These are phyloP conservation scores for Chaetomium sp. DNA, from an alignment of 2,329 filamentous ascomycete species.

Conservation along the genomic window DNA sequence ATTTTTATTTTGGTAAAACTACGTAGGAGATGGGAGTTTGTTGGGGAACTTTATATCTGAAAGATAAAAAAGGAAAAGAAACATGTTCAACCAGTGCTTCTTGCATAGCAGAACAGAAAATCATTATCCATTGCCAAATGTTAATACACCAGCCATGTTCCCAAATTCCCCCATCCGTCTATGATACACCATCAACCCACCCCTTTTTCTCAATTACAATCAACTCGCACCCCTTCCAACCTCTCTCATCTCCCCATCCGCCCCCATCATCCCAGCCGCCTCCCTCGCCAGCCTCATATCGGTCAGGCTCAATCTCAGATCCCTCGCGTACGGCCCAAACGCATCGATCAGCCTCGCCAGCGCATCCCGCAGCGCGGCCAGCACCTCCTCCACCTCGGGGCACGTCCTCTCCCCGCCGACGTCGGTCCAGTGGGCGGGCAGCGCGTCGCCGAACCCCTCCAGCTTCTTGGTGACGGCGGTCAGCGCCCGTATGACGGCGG, in stretches of 20 bases:
- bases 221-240: constrained; percentile 9
- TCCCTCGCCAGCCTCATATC: constrained; percentile 77
- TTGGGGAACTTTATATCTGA: too few relatives aligned
- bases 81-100: neutral
- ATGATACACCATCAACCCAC: constrained; percentile 4
- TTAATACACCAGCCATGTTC: neutral
- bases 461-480: constrained; percentile 69
- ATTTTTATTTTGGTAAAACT: neutral
- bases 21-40: neutral
- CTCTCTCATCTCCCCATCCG: constrained; percentile 19
- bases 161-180: neutral
- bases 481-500: constrained; percentile 71
- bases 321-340: constrained; percentile 74
- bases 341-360: constrained; percentile 66
- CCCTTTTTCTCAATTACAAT: neutral
- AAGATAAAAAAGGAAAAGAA: too few relatives aligned
- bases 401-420: constrained; percentile 57
- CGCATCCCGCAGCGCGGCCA: constrained; percentile 64
- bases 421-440: constrained; percentile 79
- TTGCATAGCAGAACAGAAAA: neutral
- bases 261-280: constrained; percentile 47
- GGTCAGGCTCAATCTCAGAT: constrained; percentile 67
- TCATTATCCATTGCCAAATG: neutral
- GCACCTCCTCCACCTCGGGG: constrained; percentile 70
- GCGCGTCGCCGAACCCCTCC: constrained; percentile 62